phyloP scores from a whole-genome alignment of 1,284 basidiomycete species.

The Rhodotorula sp. region DNA sequence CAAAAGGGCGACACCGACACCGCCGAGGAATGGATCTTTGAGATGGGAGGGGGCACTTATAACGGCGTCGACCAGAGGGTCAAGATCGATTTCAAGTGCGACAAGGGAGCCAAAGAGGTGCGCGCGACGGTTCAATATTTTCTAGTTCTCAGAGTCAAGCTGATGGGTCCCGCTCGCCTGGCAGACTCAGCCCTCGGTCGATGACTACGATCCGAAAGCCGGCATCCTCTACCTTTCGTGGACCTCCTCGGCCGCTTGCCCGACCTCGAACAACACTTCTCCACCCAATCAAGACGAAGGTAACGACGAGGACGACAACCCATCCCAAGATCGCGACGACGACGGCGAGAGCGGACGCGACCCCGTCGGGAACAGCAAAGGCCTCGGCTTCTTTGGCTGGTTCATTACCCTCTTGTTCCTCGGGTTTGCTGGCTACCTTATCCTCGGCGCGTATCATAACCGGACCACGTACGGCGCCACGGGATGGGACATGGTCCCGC shows the following conservation, averaged over 20 bases:
- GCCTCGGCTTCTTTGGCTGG: constrained; percentile 63
- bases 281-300: constrained; percentile 47
- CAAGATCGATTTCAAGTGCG: constrained; percentile 34
- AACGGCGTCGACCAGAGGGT: constrained; percentile 28
- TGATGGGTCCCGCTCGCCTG: fast-evolving
- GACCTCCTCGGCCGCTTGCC: constrained; percentile 44
- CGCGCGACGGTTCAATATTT: not conserved
- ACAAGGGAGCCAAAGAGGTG: constrained; percentile 28
- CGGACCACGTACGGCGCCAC: constrained; percentile 76
- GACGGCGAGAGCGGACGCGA: constrained; percentile 40
- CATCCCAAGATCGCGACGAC: constrained; percentile 37
- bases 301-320: constrained; percentile 7
- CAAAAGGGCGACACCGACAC: constrained; percentile 6
- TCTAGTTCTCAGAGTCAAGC: too few relatives aligned
- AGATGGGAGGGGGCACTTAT: constrained; percentile 28
- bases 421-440: constrained; percentile 66
- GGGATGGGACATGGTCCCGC: constrained; percentile 65
- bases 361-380: constrained; percentile 44
- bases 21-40: constrained; percentile 21
- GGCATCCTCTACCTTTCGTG: constrained; percentile 60
- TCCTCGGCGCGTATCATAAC: constrained; percentile 74
- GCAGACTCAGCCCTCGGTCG: constrained; percentile 54
- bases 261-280: constrained; percentile 44
- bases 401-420: constrained; percentile 75
- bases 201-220: constrained; percentile 58